Evolutionary conservation across 176 grass and related monocot species (phyloP).

Genomic region (Thinopyrum elongatum): DNA sequence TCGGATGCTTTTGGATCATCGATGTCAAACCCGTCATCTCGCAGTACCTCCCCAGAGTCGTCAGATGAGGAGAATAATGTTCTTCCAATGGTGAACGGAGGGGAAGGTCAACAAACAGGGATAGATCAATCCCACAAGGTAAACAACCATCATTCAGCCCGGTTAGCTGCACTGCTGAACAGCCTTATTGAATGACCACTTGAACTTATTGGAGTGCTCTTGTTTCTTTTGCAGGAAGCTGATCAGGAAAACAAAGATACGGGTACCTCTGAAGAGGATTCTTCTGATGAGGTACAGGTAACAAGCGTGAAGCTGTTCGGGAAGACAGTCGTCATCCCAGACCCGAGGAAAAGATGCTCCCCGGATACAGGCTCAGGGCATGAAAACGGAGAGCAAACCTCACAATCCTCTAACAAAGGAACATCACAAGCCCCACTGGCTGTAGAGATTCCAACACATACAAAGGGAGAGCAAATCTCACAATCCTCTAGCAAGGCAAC

Average conservation of each 20-base stretch:
- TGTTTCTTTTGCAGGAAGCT: conserved; percentile 32
- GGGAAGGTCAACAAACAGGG: conserved; percentile 14
- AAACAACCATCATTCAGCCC: not conserved
- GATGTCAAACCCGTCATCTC: conserved; percentile 34
- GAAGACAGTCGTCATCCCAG: conserved; percentile 66
- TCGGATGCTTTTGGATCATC: conserved; percentile 63
- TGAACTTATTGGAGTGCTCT: not conserved
- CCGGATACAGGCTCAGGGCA: not conserved
- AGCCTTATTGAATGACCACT: not conserved
- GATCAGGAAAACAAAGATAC: conserved; percentile 29
- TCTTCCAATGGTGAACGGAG: not conserved
- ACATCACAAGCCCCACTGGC: not conserved
- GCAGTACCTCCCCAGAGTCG: conserved; percentile 39
- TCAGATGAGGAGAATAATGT: conserved; percentile 37
- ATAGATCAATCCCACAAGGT: conserved; percentile 37
- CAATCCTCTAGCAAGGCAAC: not conserved
- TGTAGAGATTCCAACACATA: conserved; percentile 8
- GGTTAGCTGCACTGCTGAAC: not conserved
- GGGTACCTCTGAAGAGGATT: conserved; percentile 42
- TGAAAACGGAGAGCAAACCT: not conserved
- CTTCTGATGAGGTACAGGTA: conserved; percentile 42
- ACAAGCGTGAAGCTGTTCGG: conserved; percentile 85
- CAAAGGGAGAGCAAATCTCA: not conserved
- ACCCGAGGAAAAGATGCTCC: conserved; percentile 36
- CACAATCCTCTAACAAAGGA: not conserved